Evolutionary conservation across 192 early-diverging fungal genomes (phyloP).

Genomic region (Backusella macrospora): DNA sequence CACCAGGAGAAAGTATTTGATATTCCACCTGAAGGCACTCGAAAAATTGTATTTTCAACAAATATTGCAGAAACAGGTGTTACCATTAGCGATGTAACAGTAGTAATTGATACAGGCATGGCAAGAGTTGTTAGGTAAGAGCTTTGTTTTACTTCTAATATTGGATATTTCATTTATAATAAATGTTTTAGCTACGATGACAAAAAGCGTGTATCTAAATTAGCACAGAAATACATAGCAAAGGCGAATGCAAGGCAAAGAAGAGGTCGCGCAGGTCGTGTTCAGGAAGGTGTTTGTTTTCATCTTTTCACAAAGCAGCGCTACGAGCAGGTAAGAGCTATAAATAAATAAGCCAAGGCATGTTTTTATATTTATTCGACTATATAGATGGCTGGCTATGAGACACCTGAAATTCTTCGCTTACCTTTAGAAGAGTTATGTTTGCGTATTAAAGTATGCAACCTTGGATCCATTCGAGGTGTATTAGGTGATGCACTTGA

Average conservation of each 20-base stretch:
- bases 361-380: neutral
- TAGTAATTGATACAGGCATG: constrained; percentile 77
- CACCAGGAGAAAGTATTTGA: constrained; percentile 73
- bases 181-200: constrained; percentile 52
- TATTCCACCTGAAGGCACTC: constrained; percentile 49
- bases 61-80: constrained; percentile 88
- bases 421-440: constrained; percentile 77
- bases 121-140: constrained; percentile 72
- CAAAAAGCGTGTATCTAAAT: constrained; percentile 56
- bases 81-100: constrained; percentile 80
- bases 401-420: constrained; percentile 72
- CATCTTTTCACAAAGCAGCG: constrained; percentile 63
- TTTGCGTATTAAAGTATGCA: constrained; percentile 59
- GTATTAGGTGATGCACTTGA: constrained; percentile 57
- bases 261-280: constrained; percentile 84
- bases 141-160: neutral
- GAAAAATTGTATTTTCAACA: constrained; percentile 77
- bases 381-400: constrained; percentile 51
- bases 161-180: neutral
- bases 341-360: neutral
- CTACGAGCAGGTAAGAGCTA: constrained; percentile 39
- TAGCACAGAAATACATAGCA: constrained; percentile 69
- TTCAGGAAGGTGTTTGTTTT: constrained; percentile 75
- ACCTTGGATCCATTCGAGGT: constrained; percentile 44
- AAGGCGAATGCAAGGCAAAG: constrained; percentile 72